Conservation (phyloP, 169 alveolate genomes). For the Cryptosporidium bovis region DNA sequence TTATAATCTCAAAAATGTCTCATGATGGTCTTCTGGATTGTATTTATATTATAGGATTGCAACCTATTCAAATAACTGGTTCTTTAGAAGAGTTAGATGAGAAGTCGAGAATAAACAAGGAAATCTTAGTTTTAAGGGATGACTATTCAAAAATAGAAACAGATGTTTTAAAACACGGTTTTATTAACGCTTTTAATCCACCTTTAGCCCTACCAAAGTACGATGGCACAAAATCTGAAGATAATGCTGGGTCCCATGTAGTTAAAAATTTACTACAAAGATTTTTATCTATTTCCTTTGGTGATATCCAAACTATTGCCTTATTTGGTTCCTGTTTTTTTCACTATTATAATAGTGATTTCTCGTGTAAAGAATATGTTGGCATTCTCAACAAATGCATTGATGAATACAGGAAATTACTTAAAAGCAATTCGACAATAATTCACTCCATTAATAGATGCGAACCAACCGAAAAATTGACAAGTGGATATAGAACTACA, state of each 20-base stretch:
- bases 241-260: too few species aligned
- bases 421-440: constrained; percentile 26
- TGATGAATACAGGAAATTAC: constrained; percentile 21
- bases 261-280: constrained; percentile 9
- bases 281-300: constrained; percentile 28
- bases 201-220: background rate
- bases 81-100: background rate
- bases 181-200: background rate
- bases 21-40: constrained; percentile 56
- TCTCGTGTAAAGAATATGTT: background rate
- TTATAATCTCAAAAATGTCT: background rate
- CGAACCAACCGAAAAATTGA: background rate
- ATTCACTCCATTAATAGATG: background rate
- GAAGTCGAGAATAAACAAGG: background rate
- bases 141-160: background rate
- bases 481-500: background rate
- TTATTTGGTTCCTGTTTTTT: constrained; percentile 29
- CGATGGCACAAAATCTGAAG: too few species aligned
- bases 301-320: constrained; percentile 65
- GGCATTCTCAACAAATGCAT: constrained; percentile 15
- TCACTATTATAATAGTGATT: background rate
- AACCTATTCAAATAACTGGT: background rate
- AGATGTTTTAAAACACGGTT: background rate
- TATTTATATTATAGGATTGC: constrained; percentile 34
- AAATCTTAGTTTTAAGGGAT: background rate